Evolutionary conservation across 495 filamentous ascomycete species (phyloP).

Genomic region (Penicillium bovifimosum): DNA sequence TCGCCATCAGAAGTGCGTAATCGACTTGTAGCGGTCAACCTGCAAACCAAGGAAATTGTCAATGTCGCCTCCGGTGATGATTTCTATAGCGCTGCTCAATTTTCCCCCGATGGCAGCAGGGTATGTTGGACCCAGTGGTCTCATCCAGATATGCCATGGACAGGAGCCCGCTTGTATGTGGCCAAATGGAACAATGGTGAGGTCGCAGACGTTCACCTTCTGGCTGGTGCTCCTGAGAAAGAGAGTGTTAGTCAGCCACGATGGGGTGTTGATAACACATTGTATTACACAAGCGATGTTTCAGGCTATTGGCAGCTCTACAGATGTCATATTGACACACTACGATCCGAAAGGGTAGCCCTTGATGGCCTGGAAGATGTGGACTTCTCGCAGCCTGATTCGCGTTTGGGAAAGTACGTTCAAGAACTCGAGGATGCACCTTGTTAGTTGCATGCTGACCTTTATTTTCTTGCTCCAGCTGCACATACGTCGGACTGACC

Average conservation of each 20-base stretch:
- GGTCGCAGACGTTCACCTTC: constrained; percentile 1
- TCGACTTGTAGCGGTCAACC: constrained; percentile 30
- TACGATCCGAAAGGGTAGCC: constrained; percentile 8
- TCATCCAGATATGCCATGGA: constrained; percentile 40
- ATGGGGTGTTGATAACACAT: constrained; percentile 30
- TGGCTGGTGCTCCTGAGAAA: constrained; percentile 17
- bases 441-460: background rate
- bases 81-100: constrained; percentile 38
- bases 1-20: constrained; percentile 25
- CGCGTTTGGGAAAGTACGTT: constrained; percentile 27
- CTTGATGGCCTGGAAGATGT: constrained; percentile 29
- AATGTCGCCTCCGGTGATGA: constrained; percentile 30
- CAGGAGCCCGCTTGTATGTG: constrained; percentile 26
- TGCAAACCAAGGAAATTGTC: constrained; percentile 14
- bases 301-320: constrained; percentile 34
- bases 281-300: constrained; percentile 31
- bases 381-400: constrained; percentile 30
- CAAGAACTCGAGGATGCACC: background rate
- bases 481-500: constrained; percentile 24
- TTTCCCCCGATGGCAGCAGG: constrained; percentile 29
- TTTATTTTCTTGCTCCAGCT: constrained; percentile 7
- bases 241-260: constrained; percentile 31
- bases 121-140: constrained; percentile 41
- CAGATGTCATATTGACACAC: constrained; percentile 1
- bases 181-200: constrained; percentile 22